A percentile compares a stretch with the other conserved stretches of the same genome.
Conservation (phyloP, 1,284 basidiomycete species). For the Meira nashicola region DNA sequence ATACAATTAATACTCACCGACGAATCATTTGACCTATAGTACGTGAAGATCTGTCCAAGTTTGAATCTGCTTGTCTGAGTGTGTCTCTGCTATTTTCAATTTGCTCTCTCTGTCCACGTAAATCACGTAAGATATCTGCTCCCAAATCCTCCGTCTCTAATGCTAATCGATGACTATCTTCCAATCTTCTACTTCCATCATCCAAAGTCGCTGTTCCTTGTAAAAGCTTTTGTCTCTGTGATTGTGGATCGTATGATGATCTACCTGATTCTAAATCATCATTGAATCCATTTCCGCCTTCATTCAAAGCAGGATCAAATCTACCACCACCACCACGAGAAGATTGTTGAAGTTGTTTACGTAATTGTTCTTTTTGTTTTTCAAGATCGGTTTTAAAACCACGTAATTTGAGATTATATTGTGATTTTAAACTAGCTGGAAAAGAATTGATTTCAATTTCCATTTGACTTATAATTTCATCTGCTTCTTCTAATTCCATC, state of each 20-base stretch:
- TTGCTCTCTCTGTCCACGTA: slow-evolving; percentile 85
- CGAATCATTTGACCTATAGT: slow-evolving; percentile 63
- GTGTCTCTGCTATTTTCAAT: slow-evolving; percentile 89
- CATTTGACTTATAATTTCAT: slow-evolving; percentile 95
- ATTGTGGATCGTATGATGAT: slow-evolving; percentile 21
- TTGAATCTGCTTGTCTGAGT: slow-evolving; percentile 59
- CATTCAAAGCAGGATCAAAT: slow-evolving; percentile 8
- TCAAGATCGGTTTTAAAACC: slow-evolving; percentile 35
- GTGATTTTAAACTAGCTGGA: slow-evolving; percentile 60
- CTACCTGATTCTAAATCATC: slow-evolving; percentile 27
- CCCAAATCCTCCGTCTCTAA: slow-evolving; percentile 95
- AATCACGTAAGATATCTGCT: slow-evolving; percentile 79
- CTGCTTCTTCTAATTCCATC: slow-evolving; percentile 95
- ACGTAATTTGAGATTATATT: slow-evolving; percentile 36
- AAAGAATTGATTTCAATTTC: slow-evolving; percentile 97
- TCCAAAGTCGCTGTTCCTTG: slow-evolving; percentile 54
- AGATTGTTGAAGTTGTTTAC: slow-evolving; percentile 4
- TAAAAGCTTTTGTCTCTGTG: slow-evolving; percentile 55
- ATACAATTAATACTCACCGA: slow-evolving; percentile 55
- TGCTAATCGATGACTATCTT: slow-evolving; percentile 86
- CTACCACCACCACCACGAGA: neutral
- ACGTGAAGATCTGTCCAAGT: slow-evolving; percentile 60
- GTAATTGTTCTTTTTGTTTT: slow-evolving; percentile 19
- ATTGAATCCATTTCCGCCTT: slow-evolving; percentile 11
- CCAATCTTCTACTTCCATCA: slow-evolving; percentile 62